Evolutionary conservation across 805 yeast species (phyloP), one percentile per base, ranked within the genome.

Genomic region (Monosporozyma aerobia): DNA sequence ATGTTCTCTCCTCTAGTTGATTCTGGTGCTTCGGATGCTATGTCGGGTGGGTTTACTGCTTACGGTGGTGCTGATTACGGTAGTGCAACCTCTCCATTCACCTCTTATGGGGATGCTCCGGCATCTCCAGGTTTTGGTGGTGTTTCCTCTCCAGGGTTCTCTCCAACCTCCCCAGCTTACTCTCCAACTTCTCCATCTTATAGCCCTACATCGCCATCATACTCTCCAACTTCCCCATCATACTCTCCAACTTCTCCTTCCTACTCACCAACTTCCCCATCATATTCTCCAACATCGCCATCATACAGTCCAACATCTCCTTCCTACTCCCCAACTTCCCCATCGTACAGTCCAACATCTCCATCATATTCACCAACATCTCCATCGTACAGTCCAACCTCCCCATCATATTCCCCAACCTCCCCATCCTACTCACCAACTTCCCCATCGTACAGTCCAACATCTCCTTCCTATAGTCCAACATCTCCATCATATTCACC

Each of bases 1-100:
- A 88, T 87, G 62, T 94, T 94, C 77, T 94, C 99, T 48, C 99
- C 99, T 52, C 77, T 94, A 68, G 87, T 78, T 39, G 94, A 90
- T 56, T 81, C 96, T 33, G 96, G 97, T 59, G 79, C 83, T 51
- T 78, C 79, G 46, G 90, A 86, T 54, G 89, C 83, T 51, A 67
- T 69, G 67, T 76, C 83, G 33, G 96, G 96, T 53, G 95, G 95
- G 5, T 85, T 89, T 60, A 87, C 96, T 9, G 90, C 88, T 56
- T 89, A 89, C 64, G 90, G 94, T 56, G 96, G 95, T 50, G 79
- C 85, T 14, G 80, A 77, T 33, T 80, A 77, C 59, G 83, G 81
- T 53, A 80, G 78, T 54, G 79, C 81, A 16, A 74, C 83, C 5
- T 75, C 82, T 16, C 82, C 84, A 58, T 72, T 64, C 51, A 60